Percentiles rank a stretch among this genome's conserved stretches.
These are phyloP conservation scores for Arthrobotrys entomopaga DNA, from an alignment of 2,329 filamentous ascomycete species.

Conservation along the genomic window DNA sequence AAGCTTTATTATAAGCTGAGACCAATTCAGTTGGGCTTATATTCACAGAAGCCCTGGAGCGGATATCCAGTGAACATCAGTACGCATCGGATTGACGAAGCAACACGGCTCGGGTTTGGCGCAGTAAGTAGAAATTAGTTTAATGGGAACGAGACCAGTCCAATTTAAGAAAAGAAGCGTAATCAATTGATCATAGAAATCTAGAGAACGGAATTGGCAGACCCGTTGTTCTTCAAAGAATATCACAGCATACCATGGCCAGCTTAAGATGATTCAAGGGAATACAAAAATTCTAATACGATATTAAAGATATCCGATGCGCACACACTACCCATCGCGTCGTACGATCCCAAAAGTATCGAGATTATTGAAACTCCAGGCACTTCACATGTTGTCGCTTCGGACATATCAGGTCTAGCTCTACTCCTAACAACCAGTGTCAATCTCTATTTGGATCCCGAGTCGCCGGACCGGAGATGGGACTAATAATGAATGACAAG, in stretches of 20 bases:
- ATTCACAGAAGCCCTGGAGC: too few relatives aligned
- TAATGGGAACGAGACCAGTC: background rate
- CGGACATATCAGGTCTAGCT: constrained; percentile 70
- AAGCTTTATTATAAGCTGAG: too few relatives aligned
- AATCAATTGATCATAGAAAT: background rate
- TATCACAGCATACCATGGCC: constrained; percentile 72
- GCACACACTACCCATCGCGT: constrained; percentile 74
- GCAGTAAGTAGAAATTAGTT: constrained; percentile 50
- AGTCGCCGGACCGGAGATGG: constrained; percentile 73
- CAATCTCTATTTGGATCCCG: constrained; percentile 73
- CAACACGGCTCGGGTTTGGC: constrained; percentile 88
- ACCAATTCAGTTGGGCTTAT: too few relatives aligned
- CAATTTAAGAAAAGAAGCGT: too few relatives aligned
- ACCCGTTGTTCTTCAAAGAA: constrained; percentile 78
- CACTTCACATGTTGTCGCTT: constrained; percentile 67
- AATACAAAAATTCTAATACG: constrained; percentile 71
- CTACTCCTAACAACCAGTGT: constrained; percentile 74
- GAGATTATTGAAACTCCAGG: constrained; percentile 68
- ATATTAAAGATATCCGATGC: constrained; percentile 75
- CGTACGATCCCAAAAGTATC: constrained; percentile 76
- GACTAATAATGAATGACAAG: constrained; percentile 73
- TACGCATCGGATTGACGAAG: constrained; percentile 84
- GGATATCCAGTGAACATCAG: constrained; percentile 74
- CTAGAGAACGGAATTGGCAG: constrained; percentile 76
- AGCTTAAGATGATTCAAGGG: constrained; percentile 73